A percentile compares a stretch with the other conserved stretches of the same genome.
Evolutionary conservation across 306 rosid species (phyloP).

Genomic region (Rosa rugosa): DNA sequence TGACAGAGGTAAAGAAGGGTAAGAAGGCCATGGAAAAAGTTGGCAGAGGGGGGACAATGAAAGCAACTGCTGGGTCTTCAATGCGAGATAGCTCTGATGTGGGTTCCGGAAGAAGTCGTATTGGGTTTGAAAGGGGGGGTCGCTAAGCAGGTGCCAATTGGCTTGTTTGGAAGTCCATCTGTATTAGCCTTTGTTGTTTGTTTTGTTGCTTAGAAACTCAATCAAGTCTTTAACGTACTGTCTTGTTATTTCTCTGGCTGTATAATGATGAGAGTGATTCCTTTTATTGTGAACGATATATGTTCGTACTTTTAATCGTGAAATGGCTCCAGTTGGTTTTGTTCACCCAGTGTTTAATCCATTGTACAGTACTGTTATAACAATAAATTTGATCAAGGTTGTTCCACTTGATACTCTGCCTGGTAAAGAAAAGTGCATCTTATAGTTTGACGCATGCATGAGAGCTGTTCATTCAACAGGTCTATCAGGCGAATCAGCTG

Average conservation of each 20-base stretch:
- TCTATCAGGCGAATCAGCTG: neutral
- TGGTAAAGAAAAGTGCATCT: neutral
- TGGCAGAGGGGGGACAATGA: conserved; percentile 81
- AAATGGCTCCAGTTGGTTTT: neutral
- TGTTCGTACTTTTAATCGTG: neutral
- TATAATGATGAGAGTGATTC: neutral
- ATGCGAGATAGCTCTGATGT: conserved; percentile 72
- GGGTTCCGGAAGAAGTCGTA: conserved; percentile 75
- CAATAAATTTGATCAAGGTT: neutral
- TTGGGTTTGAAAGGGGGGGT: conserved; percentile 76
- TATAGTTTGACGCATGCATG: neutral
- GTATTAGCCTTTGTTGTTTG: neutral
- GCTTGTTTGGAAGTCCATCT: neutral
- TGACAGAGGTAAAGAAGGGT: conserved; percentile 80
- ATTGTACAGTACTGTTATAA: neutral
- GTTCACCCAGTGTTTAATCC: neutral
- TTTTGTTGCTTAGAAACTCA: neutral
- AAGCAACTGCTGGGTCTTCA: conserved; percentile 86
- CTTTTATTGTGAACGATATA: neutral
- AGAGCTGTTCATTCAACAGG: neutral
- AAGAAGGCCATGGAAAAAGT: conserved; percentile 78
- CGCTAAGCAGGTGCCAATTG: conserved; percentile 35
- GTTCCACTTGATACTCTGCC: neutral
- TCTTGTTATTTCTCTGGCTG: neutral
- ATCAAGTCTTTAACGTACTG: neutral